A percentile compares a stretch with the other conserved stretches of the same genome.
Evolutionary conservation across 2,329 filamentous ascomycete genomes (phyloP).

Genomic region (Sclerotinia trifoliorum): DNA sequence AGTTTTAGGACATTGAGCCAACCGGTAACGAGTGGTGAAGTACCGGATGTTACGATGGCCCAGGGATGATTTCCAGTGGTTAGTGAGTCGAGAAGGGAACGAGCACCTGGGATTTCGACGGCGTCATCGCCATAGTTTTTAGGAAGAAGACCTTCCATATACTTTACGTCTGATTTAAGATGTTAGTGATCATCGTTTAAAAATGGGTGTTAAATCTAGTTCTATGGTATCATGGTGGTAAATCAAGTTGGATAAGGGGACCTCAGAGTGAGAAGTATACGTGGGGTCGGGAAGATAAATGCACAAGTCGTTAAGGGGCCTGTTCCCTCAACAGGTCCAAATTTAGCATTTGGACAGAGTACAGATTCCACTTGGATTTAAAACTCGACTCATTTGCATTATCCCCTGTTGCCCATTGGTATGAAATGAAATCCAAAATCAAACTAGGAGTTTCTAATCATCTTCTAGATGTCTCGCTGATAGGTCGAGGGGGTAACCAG

Average conservation of each 20-base stretch:
- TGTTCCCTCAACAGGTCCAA: rapidly evolving
- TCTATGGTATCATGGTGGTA: no score
- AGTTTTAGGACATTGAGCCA: conserved; percentile 70
- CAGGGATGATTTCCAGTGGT: conserved; percentile 58
- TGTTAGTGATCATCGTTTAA: conserved; percentile 11
- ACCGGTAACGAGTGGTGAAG: conserved; percentile 63
- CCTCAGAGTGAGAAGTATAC: no score
- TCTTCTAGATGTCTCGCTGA: not conserved
- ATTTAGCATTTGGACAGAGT: not conserved
- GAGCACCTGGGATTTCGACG: conserved; percentile 80
- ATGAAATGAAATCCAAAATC: not conserved
- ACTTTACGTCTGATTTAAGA: conserved; percentile 66
- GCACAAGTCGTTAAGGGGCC: not conserved
- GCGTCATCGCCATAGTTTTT: conserved; percentile 74
- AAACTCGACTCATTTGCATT: not conserved
- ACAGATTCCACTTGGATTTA: not conserved
- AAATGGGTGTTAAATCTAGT: not conserved
- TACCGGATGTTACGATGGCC: conserved; percentile 84
- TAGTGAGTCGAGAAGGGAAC: conserved; percentile 65
- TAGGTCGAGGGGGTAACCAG: not conserved
- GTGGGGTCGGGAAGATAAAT: not conserved
- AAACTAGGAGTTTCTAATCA: not conserved
- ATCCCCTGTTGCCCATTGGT: rapidly evolving
- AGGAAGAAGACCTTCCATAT: conserved; percentile 77
- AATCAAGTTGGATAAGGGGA: not conserved